These are phyloP conservation scores for Trichosporon sp. DNA, from an alignment of 1,284 basidiomycete species.

Conservation along the genomic window DNA sequence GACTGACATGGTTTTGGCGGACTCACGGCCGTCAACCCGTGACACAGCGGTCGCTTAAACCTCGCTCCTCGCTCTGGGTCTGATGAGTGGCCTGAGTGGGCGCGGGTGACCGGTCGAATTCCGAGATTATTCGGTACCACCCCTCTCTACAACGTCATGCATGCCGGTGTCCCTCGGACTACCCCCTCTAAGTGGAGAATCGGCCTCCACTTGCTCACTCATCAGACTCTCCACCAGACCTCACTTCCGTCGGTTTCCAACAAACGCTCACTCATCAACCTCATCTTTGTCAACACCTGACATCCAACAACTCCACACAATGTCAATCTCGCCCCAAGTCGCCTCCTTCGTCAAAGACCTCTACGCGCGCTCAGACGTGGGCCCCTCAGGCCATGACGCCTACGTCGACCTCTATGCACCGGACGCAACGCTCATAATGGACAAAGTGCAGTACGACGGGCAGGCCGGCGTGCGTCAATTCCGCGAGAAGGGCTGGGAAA, in stretches of 20 bases:
- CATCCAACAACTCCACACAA: slow-evolving; percentile 6
- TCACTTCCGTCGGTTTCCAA: not conserved
- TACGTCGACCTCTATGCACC: slow-evolving; percentile 25
- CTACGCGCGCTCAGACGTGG: slow-evolving; percentile 25
- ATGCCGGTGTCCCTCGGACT: no score
- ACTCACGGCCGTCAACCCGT: no score
- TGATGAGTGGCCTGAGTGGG: not conserved
- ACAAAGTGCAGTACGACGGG: slow-evolving; percentile 21
- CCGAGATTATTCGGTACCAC: not conserved
- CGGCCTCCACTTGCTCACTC: not conserved
- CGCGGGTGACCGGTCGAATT: not conserved
- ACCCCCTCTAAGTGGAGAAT: no score
- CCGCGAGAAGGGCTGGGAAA: slow-evolving; percentile 26
- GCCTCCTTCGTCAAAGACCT: slow-evolving; percentile 22
- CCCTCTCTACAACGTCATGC: no score
- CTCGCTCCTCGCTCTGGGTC: not conserved
- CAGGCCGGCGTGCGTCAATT: slow-evolving; percentile 22
- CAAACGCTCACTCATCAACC: not conserved
- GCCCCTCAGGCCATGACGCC: slow-evolving; percentile 19
- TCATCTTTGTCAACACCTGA: not conserved
- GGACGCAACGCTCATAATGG: slow-evolving; percentile 26
- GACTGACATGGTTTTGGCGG: no score
- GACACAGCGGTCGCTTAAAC: not conserved
- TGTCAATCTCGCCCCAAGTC: slow-evolving; percentile 20
- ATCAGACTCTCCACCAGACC: no score